Evolutionary conservation across 306 rosid species (phyloP).

Genomic region (Dryas octopetala): DNA sequence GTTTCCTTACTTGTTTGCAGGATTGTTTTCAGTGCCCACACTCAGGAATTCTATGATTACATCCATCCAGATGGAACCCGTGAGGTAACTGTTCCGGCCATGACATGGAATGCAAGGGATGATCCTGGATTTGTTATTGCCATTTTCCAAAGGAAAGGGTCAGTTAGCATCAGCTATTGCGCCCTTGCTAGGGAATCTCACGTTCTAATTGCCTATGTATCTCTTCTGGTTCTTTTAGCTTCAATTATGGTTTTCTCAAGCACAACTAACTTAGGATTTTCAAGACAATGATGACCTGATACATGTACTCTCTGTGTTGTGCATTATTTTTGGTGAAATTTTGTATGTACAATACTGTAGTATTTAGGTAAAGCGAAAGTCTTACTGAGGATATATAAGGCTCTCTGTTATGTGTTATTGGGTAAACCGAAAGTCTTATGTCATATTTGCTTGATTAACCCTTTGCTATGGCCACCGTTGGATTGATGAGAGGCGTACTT

Average conservation of each 20-base stretch:
- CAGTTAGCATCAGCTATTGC: slow-evolving; percentile 57
- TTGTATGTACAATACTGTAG: slow-evolving; percentile 1
- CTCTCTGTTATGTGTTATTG: not conserved
- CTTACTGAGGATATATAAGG: not conserved
- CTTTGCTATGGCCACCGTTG: no score
- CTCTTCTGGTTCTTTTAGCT: slow-evolving; percentile 31
- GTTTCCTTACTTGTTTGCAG: slow-evolving; percentile 32
- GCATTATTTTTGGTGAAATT: not conserved
- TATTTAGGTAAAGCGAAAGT: not conserved
- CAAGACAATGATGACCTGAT: slow-evolving; percentile 10
- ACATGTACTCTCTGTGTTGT: not conserved
- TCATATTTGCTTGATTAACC: no score
- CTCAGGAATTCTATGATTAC: slow-evolving; percentile 36
- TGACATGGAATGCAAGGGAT: slow-evolving; percentile 69
- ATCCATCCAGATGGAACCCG: slow-evolving; percentile 57
- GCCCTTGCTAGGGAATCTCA: slow-evolving; percentile 66
- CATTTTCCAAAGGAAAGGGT: slow-evolving; percentile 47
- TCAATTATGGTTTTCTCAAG: slow-evolving; percentile 14
- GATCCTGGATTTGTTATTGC: slow-evolving; percentile 75
- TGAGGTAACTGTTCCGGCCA: slow-evolving; percentile 64
- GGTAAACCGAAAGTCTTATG: no score
- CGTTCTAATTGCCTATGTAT: slow-evolving; percentile 38
- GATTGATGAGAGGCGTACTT: no score
- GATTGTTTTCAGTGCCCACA: slow-evolving; percentile 66
- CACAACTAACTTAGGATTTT: slow-evolving; percentile 22